Evolutionary conservation across 225 moss, liverwort and hornwort genomes (phyloP).

Genomic region (Physcomitrium patens): DNA sequence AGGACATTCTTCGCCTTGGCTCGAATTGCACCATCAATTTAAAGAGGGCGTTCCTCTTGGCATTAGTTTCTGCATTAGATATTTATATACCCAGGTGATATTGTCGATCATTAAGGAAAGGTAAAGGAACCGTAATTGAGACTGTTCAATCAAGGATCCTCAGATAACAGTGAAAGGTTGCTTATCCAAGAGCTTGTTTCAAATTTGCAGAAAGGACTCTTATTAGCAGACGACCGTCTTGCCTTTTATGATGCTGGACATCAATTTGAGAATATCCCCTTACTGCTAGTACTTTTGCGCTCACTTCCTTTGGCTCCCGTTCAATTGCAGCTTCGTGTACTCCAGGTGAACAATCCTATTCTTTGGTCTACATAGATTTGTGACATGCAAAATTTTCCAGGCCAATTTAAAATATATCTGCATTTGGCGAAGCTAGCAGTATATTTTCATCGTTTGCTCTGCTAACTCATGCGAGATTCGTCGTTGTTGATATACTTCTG

Average conservation of each 20-base stretch:
- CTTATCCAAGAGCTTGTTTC: constrained; percentile 30
- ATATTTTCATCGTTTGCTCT: constrained; percentile 9
- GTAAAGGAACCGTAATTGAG: neutral
- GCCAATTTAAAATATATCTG: constrained; percentile 11
- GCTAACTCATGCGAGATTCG: constrained; percentile 12
- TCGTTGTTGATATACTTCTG: constrained; percentile 14
- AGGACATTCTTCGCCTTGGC: constrained; percentile 30
- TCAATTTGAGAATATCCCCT: constrained; percentile 80
- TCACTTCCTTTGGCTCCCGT: constrained; percentile 79
- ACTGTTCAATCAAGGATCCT: constrained; percentile 12
- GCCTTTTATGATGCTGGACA: constrained; percentile 90
- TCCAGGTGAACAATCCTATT: constrained; percentile 60
- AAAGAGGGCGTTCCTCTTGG: neutral
- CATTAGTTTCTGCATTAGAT: neutral
- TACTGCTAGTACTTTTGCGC: constrained; percentile 81
- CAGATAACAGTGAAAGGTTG: constrained; percentile 8
- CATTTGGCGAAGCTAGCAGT: neutral
- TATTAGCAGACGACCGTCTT: constrained; percentile 75
- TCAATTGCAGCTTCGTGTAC: constrained; percentile 78
- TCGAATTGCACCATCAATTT: constrained; percentile 12
- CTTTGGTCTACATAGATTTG: constrained; percentile 1
- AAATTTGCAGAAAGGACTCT: constrained; percentile 68
- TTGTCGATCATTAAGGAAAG: constrained; percentile 5
- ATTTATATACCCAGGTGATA: constrained; percentile 3
- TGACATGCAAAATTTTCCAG: neutral